A percentile compares a stretch with the other conserved stretches of the same genome.
These are phyloP conservation scores for Hemileccinum rubropunctum DNA, from an alignment of 768 basidiomycete genomes.

Conservation along the genomic window DNA sequence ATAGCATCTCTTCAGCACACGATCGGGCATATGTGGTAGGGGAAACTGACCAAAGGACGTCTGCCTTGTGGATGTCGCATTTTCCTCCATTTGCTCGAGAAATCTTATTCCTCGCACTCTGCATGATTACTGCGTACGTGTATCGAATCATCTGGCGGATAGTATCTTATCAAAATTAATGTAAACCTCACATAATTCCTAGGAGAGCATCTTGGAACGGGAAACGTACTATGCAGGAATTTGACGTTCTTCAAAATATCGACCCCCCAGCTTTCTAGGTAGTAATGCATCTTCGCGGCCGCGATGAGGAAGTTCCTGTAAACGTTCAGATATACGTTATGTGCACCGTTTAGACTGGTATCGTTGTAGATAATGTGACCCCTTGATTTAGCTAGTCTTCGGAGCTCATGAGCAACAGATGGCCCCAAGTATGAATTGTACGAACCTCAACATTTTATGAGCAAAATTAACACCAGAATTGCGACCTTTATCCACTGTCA, in stretches of 20 bases:
- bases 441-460: constrained; percentile 75
- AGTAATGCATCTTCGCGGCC: constrained; percentile 85
- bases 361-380: constrained; percentile 83
- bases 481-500: constrained; percentile 68
- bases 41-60: constrained; percentile 58
- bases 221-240: constrained; percentile 55
- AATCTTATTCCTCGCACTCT: constrained; percentile 41
- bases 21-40: background rate
- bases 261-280: constrained; percentile 62
- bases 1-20: constrained; percentile 3
- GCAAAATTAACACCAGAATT: constrained; percentile 63
- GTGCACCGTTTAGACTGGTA: constrained; percentile 56
- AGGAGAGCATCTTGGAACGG: background rate
- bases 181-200: background rate
- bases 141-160: constrained; percentile 61
- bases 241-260: constrained; percentile 39
- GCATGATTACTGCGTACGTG: constrained; percentile 50
- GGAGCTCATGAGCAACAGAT: constrained; percentile 5
- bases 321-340: constrained; percentile 72
- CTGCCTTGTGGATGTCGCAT: constrained; percentile 46
- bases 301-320: constrained; percentile 82
- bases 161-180: constrained; percentile 42
- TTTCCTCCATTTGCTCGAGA: constrained; percentile 37
- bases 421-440: background rate
- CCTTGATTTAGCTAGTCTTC: constrained; percentile 67